Conservation (phyloP, 179 eudicot species). For the Beta macrorhiza region DNA sequence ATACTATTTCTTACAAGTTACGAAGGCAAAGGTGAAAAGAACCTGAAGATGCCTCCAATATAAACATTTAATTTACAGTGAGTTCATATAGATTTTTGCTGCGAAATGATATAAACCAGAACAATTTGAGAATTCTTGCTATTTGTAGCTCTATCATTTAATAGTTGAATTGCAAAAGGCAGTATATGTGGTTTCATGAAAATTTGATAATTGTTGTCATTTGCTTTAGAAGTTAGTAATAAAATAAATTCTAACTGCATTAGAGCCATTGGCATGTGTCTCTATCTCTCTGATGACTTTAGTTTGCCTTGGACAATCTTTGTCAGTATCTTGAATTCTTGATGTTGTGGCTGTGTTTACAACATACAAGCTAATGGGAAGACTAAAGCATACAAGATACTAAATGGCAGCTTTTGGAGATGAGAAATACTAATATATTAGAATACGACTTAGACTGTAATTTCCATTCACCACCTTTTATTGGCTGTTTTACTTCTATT, state of each 20-base stretch:
- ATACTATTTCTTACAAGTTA: neutral
- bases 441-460: neutral
- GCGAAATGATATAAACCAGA: neutral
- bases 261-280: neutral
- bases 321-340: no score
- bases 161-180: neutral
- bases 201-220: neutral
- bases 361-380: neutral
- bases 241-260: neutral
- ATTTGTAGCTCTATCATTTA: neutral
- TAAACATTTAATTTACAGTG: neutral
- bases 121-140: neutral
- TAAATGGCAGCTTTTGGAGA: neutral
- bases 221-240: neutral
- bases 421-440: neutral
- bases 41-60: neutral
- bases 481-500: conserved; percentile 6
- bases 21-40: neutral
- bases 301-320: no score
- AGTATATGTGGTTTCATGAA: neutral
- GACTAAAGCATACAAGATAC: no score
- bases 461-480: neutral
- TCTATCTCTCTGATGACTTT: no score
- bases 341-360: no score
- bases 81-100: neutral